These are phyloP conservation scores for Proliferodiscus dingleyae DNA, from an alignment of 2,329 filamentous ascomycete species.

Conservation along the genomic window DNA sequence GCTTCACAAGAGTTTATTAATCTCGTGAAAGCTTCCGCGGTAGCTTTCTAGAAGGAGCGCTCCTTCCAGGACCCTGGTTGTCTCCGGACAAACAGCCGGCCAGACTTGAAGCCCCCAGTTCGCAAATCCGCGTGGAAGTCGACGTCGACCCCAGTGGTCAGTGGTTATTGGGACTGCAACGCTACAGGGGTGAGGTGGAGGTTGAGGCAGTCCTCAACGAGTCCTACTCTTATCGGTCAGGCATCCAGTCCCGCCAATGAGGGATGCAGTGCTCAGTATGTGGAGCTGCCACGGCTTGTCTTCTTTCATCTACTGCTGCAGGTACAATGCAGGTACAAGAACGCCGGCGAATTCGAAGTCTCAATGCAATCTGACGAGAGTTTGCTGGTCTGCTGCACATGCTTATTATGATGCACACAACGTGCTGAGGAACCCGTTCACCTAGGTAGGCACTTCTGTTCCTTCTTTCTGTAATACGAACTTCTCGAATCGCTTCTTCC, in stretches of 20 bases:
- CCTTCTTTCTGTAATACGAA: slow-evolving; percentile 10
- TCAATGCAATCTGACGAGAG: too few relatives aligned
- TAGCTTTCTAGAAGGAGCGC: slow-evolving; percentile 21
- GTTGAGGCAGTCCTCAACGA: too few relatives aligned
- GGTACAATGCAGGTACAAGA: slow-evolving; percentile 29
- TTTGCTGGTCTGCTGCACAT: too few relatives aligned
- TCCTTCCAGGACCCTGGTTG: neutral
- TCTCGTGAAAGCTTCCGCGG: slow-evolving; percentile 11
- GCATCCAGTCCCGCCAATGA: neutral
- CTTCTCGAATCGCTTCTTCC: slow-evolving; percentile 18
- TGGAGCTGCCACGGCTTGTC: slow-evolving; percentile 2
- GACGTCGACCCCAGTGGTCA: neutral
- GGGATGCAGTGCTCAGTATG: too few relatives aligned
- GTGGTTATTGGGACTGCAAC: neutral
- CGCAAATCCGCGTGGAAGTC: neutral
- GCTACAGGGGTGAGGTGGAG: neutral
- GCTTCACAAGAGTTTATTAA: neutral
- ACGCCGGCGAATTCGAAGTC: too few relatives aligned
- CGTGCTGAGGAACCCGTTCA: neutral
- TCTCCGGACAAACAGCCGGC: neutral
- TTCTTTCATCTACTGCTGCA: slow-evolving; percentile 18
- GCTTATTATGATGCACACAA: slow-evolving; percentile 8
- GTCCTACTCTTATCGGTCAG: slow-evolving; percentile 7
- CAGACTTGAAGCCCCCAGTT: neutral
- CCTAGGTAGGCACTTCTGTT: too few relatives aligned